phyloP scores from a whole-genome alignment of 2,329 filamentous ascomycete species.

The Clonostachys byssicola region DNA sequence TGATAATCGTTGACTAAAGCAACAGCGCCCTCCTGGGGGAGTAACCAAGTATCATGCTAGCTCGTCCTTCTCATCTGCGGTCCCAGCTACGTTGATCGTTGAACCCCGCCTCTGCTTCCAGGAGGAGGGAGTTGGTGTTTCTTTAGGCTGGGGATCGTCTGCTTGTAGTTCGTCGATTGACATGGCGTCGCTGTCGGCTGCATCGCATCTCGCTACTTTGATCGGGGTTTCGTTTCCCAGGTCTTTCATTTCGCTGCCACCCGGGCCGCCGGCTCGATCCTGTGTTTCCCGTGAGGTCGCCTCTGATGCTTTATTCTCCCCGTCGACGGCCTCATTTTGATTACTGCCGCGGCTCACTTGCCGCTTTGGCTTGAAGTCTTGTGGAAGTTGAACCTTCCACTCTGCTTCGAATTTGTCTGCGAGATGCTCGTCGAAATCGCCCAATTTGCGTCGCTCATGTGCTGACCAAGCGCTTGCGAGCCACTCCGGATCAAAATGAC shows the following conservation, averaged over 20 bases:
- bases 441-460: slow-evolving; percentile 39
- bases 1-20: too few relatives aligned
- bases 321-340: not conserved
- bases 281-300: not conserved
- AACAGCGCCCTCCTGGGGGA: too few relatives aligned
- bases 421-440: slow-evolving; percentile 45
- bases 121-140: too few relatives aligned
- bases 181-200: not conserved
- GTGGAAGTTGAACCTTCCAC: slow-evolving; percentile 39
- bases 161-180: slow-evolving; percentile 5
- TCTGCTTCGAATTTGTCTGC: slow-evolving; percentile 37
- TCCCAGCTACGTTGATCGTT: too few relatives aligned
- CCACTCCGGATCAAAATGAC: slow-evolving; percentile 49
- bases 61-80: too few relatives aligned
- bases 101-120: too few relatives aligned
- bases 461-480: slow-evolving; percentile 46
- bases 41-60: too few relatives aligned
- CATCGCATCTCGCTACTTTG: too few relatives aligned
- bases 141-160: not conserved
- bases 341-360: not conserved
- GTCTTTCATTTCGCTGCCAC: not conserved
- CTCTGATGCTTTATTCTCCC: not conserved
- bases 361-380: slow-evolving; percentile 14
- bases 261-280: not conserved
- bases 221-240: too few relatives aligned